A percentile compares a stretch with the other conserved stretches of the same genome.
Conservation (phyloP, 192 early-diverging fungal genomes). For the Umbelopsis vinacea region DNA sequence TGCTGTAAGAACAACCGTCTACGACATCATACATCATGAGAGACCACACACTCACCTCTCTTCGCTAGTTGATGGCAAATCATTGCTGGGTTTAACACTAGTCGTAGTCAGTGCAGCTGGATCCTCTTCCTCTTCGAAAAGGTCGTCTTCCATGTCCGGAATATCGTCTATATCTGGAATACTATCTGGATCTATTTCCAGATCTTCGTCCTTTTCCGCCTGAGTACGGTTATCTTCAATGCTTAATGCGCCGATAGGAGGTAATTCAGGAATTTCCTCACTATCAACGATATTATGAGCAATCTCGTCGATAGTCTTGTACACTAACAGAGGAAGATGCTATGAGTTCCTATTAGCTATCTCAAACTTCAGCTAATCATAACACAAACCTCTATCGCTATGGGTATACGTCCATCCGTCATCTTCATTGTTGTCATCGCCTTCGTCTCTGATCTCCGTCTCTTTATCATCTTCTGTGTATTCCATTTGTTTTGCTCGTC, state of each 20-base stretch:
- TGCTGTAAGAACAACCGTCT: too few relatives aligned
- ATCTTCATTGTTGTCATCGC: conserved; percentile 65
- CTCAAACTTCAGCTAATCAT: not conserved
- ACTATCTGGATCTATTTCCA: conserved; percentile 55
- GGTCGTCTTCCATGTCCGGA: conserved; percentile 83
- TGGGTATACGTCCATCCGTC: conserved; percentile 90
- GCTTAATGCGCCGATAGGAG: conserved; percentile 8
- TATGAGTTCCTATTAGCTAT: not conserved
- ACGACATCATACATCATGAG: not conserved
- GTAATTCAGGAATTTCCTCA: conserved; percentile 37
- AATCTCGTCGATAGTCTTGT: conserved; percentile 57
- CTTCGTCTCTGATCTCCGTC: conserved; percentile 63
- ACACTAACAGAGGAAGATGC: conserved; percentile 26
- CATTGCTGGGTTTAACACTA: not conserved
- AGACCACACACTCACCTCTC: not conserved
- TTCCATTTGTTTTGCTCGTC: conserved; percentile 83
- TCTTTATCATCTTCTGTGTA: conserved; percentile 63
- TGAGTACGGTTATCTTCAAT: conserved; percentile 13
- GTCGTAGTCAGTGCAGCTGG: conserved; percentile 54
- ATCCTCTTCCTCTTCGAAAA: conserved; percentile 78
- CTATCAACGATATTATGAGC: conserved; percentile 66
- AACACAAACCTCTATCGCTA: conserved; percentile 54
- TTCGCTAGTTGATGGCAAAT: not conserved
- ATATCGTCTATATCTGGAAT: conserved; percentile 90
- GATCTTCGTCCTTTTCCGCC: conserved; percentile 52